Conservation (phyloP, 2,329 filamentous ascomycete genomes). For the Pezicula radicicola region DNA sequence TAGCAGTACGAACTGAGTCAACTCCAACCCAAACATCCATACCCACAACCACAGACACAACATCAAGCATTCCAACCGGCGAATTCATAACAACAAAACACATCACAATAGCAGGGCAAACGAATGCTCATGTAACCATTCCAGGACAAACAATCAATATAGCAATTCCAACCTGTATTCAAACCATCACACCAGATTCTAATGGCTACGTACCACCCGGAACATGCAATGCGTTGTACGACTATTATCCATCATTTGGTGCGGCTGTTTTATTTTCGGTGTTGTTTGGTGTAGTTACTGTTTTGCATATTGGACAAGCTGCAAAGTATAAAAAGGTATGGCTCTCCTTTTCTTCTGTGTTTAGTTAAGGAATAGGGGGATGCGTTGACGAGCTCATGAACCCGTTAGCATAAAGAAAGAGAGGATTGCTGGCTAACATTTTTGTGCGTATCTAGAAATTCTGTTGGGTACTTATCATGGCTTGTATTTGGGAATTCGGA, state of each 20-base stretch:
- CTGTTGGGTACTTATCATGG: constrained; percentile 41
- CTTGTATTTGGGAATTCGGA: constrained; percentile 34
- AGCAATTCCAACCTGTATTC: constrained; percentile 31
- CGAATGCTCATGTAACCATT: constrained; percentile 24
- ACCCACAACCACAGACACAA: not conserved
- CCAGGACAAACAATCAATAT: constrained; percentile 25
- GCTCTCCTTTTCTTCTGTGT: not conserved
- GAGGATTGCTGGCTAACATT: not conserved
- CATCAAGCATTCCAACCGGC: not conserved
- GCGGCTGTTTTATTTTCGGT: constrained; percentile 29
- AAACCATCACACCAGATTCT: constrained; percentile 31
- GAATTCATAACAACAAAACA: constrained; percentile 28
- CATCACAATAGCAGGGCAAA: constrained; percentile 25
- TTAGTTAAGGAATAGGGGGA: not conserved
- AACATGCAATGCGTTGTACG: constrained; percentile 30
- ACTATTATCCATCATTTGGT: constrained; percentile 33
- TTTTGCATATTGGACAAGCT: constrained; percentile 29
- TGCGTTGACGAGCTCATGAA: not conserved
- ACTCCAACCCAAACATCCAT: not conserved
- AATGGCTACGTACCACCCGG: constrained; percentile 34
- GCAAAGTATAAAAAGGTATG: constrained; percentile 28
- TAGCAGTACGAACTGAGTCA: not conserved
- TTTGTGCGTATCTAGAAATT: constrained; percentile 23
- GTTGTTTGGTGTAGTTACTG: constrained; percentile 29
- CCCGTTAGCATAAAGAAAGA: not conserved